Evolutionary conservation across 2,329 filamentous ascomycete species (phyloP), one percentile per base, ranked within the genome.

Genomic region (Metarhizium brunneum): DNA sequence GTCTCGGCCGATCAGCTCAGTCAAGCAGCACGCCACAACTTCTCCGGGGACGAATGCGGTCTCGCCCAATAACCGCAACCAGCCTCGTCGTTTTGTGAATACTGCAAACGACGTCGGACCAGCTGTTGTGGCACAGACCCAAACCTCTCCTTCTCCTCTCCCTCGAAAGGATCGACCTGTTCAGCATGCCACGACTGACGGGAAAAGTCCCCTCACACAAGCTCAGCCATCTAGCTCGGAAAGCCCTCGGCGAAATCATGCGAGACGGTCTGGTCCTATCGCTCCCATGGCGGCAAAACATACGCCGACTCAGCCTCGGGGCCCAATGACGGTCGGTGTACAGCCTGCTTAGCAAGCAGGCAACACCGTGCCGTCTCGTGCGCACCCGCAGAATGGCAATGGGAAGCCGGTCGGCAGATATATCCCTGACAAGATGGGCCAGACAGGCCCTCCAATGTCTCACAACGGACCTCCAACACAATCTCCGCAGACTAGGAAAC

Each of bases 261-360:
- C 45, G 20, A 16, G 13, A 48, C 7, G 30, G 6, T 8, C 20
- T 30, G 13, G 10, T 16, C 13, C 7, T 29, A 3, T 48, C 3
- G 25, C 11, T 48, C 25, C 20, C 20, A 14, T 14, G 7, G 6
- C 25, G 10, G 6, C 45, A 48, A 30, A 14, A 16, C 14, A n/a
- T 16, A 14, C 6, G 10, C 30, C 45, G 8, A 8, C 45, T 29
- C 45, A 32, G 45, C 25, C 20, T 16, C 45, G 14, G 10, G 25
- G 3, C 2, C 20, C 45, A 16, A 30, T 11, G 10, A 48, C 13
- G 45, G 10, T 16, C 45, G 20, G 56, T 48, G 54, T 16, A 47
- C 58, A 57, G 53, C 52, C 59, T 63, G 62, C 53, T 18, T 61
- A 61, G 59, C 49, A 58, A 29, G 25, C 59, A 59, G 62, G 47